Conservation (phyloP, 768 basidiomycete genomes). For the Boletus huronensis region DNA sequence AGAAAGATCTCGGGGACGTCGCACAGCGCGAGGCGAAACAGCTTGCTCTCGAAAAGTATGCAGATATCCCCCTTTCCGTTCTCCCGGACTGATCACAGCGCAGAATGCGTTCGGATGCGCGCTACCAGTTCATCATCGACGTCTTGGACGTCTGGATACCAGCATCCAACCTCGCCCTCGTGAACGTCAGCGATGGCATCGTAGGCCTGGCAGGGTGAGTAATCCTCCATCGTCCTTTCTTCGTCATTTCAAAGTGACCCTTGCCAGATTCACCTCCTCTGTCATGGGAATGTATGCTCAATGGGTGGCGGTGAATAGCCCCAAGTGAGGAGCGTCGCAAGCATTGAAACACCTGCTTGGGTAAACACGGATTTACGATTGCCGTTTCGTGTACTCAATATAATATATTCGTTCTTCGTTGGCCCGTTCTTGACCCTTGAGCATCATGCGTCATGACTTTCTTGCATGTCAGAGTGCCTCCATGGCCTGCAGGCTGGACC, state of each 20-base stretch:
- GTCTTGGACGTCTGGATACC: conserved; percentile 88
- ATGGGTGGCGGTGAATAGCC: conserved; percentile 52
- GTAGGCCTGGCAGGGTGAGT: conserved; percentile 84
- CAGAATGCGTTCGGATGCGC: conserved; percentile 62
- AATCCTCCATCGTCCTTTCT: conserved; percentile 5
- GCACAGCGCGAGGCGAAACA: conserved; percentile 63
- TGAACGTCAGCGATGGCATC: conserved; percentile 77
- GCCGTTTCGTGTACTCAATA: conserved; percentile 1
- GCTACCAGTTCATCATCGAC: conserved; percentile 83
- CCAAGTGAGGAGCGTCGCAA: conserved; percentile 32
- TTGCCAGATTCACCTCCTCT: conserved; percentile 61
- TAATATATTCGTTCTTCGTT: conserved; percentile 7
- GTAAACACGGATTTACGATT: background rate
- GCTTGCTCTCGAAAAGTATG: conserved; percentile 53
- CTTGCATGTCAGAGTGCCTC: background rate
- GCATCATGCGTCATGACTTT: background rate
- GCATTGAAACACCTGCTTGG: background rate
- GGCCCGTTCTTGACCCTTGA: background rate
- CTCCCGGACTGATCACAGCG: conserved; percentile 5
- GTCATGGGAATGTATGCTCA: conserved; percentile 65
- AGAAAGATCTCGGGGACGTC: conserved; percentile 67
- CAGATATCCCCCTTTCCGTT: conserved; percentile 3
- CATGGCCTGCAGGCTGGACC: background rate
- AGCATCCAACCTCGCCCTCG: conserved; percentile 72
- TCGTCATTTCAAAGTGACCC: conserved; percentile 1